phyloP scores from a whole-genome alignment of 2,329 filamentous ascomycete genomes.

The Fusarium hainanense region DNA sequence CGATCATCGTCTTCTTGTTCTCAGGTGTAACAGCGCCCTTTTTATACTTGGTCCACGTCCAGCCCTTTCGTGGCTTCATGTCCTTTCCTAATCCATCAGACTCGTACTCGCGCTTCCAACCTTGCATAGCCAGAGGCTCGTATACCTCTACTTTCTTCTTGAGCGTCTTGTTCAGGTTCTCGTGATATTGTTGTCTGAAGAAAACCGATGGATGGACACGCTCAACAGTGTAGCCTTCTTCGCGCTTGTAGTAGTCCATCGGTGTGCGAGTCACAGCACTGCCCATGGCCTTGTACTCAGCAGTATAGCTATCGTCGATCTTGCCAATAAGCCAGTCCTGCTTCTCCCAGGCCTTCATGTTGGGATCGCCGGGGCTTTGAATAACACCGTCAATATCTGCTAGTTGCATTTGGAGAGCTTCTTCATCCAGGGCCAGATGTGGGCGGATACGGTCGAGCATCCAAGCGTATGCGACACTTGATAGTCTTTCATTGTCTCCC shows the following conservation, averaged over 20 bases:
- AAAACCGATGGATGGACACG: constrained; percentile 9
- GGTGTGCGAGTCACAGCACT: constrained; percentile 8
- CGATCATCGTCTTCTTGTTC: not conserved
- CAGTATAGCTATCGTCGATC: constrained; percentile 9
- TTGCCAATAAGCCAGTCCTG: constrained; percentile 10
- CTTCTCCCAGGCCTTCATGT: not conserved
- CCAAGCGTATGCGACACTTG: constrained; percentile 12
- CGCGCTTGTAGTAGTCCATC: not conserved
- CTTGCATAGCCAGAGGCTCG: constrained; percentile 3
- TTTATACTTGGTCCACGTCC: constrained; percentile 13
- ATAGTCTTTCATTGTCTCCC: constrained; percentile 2
- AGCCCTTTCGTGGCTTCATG: constrained; percentile 5
- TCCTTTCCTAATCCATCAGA: not conserved
- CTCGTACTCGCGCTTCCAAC: constrained; percentile 6
- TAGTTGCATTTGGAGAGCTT: constrained; percentile 6
- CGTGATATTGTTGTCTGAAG: constrained; percentile 7
- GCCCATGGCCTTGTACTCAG: not conserved
- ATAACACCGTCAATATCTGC: constrained; percentile 6
- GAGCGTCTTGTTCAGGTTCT: not conserved
- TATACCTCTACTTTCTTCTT: constrained; percentile 5
- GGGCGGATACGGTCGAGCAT: constrained; percentile 11
- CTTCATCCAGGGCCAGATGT: constrained; percentile 7
- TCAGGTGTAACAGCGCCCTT: not conserved
- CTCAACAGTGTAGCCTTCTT: constrained; percentile 8
- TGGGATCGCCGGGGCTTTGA: not conserved